Evolutionary conservation across 148 eudicot genomes (phyloP).

Genomic region (Spergularia marina): DNA sequence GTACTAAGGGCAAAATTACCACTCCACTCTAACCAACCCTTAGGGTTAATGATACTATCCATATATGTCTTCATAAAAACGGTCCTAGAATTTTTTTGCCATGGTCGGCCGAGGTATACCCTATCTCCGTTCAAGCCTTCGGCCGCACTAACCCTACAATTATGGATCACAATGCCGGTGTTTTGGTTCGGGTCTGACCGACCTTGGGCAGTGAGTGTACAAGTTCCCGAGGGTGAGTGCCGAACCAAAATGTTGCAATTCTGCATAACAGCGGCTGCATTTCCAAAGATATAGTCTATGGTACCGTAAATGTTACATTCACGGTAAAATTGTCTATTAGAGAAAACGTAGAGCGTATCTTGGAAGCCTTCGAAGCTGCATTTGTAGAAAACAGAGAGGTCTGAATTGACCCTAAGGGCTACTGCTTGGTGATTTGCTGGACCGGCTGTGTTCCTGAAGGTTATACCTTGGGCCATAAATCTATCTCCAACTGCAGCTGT

Average conservation of each 20-base stretch:
- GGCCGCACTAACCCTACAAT: constrained; percentile 47
- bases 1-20: constrained; percentile 68
- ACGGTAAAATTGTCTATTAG: constrained; percentile 65
- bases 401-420: constrained; percentile 66
- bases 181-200: constrained; percentile 77
- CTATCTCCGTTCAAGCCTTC: constrained; percentile 35
- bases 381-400: constrained; percentile 74
- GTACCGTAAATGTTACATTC: constrained; percentile 73
- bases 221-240: constrained; percentile 39
- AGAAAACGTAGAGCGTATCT: constrained; percentile 70
- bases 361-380: constrained; percentile 85
- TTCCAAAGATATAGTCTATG: constrained; percentile 73
- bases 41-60: constrained; percentile 48
- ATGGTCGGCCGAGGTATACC: constrained; percentile 74
- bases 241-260: constrained; percentile 62
- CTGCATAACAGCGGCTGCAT: constrained; percentile 69
- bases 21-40: constrained; percentile 76
- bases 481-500: constrained; percentile 56
- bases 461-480: constrained; percentile 74
- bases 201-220: constrained; percentile 76
- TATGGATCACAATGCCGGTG: constrained; percentile 69
- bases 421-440: constrained; percentile 72
- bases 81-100: constrained; percentile 67
- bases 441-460: constrained; percentile 76
- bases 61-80: constrained; percentile 54